A percentile compares a stretch with the other conserved stretches of the same genome.
Evolutionary conservation across 805 yeast genomes (phyloP).

Genomic region (Nadsonia fulvescens): DNA sequence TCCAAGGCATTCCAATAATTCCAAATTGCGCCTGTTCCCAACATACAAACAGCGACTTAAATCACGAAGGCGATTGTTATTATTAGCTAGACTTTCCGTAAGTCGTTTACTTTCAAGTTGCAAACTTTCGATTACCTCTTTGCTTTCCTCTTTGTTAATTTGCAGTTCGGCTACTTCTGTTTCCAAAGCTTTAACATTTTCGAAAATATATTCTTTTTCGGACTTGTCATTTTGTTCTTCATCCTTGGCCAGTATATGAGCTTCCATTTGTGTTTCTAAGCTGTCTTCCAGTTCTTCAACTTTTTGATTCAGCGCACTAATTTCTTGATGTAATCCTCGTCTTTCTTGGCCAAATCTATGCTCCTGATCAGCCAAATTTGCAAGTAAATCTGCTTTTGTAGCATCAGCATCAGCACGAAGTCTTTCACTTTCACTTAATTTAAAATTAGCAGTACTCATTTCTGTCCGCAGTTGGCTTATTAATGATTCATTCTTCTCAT

Average conservation of each 20-base stretch:
- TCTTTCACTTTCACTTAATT: slow-evolving; percentile 9
- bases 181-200: slow-evolving; percentile 1
- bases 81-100: too few relatives aligned
- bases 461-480: slow-evolving; percentile 27
- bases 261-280: slow-evolving; percentile 18
- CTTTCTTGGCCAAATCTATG: slow-evolving; percentile 38
- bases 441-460: slow-evolving; percentile 16
- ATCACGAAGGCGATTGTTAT: too few relatives aligned
- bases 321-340: slow-evolving; percentile 29
- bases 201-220: slow-evolving; percentile 6
- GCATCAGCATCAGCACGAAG: slow-evolving; percentile 14
- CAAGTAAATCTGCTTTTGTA: slow-evolving; percentile 46
- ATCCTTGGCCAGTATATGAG: slow-evolving; percentile 16
- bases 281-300: slow-evolving; percentile 33
- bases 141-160: slow-evolving; percentile 4
- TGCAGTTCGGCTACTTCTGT: slow-evolving; percentile 5
- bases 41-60: slow-evolving; percentile 24
- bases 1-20: slow-evolving; percentile 60
- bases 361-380: slow-evolving; percentile 51
- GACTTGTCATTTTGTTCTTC: slow-evolving; percentile 11
- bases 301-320: slow-evolving; percentile 26
- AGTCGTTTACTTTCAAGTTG: slow-evolving; percentile 22
- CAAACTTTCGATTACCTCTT: slow-evolving; percentile 12
- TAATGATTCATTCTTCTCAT: slow-evolving; percentile 23
- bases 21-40: slow-evolving; percentile 25